Base-by-base conservation (phyloP, 768 basidiomycete species). In the Lactifluus pinguis region DNA sequence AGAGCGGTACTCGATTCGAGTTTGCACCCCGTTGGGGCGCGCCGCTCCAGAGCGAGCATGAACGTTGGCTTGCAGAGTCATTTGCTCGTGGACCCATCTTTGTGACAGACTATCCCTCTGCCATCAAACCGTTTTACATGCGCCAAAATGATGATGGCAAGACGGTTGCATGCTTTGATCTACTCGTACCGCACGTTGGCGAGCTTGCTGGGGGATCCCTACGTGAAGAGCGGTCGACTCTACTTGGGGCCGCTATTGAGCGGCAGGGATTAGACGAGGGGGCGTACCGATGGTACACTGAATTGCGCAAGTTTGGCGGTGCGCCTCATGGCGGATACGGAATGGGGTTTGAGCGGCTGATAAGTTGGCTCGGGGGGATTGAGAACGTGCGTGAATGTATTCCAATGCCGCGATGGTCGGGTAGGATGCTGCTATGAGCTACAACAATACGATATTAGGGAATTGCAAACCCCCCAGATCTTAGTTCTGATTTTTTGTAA, bases 61-160 rank as follows among this genome's bases (percentile, higher is more conserved):
- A 99, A 72, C 84, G 84, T 52, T 95, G 87, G 84, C 79, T 99
- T 15, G 89, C 92, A 0, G 86, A 88, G 57, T 71, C 73, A 15
- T 72, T 87, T 53, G 74, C 85, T 55, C 70, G 76, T 29, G 87
- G 87, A 0, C 95, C 97, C 1, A 81, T 95, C 2, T 98, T 98
- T 70, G 86, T 99, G 56, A 90, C 85, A 14, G 86, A 95, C 70
- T 99, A 98, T 70, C 95, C 97, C 2, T 72, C 77, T 5, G 53
- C 70, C 2, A 71, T 92, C 63, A 99, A 99, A 72, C 94, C 97
- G 8, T 98, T 98, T 76, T 99, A 99, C 75, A 98, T 98, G 97
- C 84, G 90, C 39, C 70, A 70, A 45, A 92, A 91, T 68, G 75
- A 74, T 57, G 69, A 71, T 44, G 72, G 72, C 48, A 64, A 68